Base-by-base conservation (phyloP, 2,329 filamentous ascomycete species). In the Ophiocordyceps camponoti-saundersi region DNA sequence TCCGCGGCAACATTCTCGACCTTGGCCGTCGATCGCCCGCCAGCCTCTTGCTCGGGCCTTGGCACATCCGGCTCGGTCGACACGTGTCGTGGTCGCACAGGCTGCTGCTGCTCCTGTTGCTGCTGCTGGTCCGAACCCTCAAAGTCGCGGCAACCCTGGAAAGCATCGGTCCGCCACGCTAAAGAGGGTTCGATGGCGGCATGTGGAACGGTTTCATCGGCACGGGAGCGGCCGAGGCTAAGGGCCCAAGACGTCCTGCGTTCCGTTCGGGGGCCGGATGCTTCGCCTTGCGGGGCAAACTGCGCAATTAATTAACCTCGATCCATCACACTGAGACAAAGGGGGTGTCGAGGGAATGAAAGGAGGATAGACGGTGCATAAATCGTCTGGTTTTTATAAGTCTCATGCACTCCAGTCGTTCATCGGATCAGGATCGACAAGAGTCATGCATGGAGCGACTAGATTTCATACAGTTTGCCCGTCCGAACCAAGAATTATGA, bases 161-260 rank as follows among this genome's bases (percentile, higher is more conserved):
- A n/a, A 34, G 32, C 13, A 34, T 15, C 13, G 7, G 13, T 13
- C 32, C 18, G 36, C n/a, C 18, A 40, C n/a, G 36, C n/a, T n/a
- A 29, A 46, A 50, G 51, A 46, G 53, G 50, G 44, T 55, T 51
- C 49, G 49, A 51, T 10, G 45, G 50, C 51, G 47, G 51, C 42
- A 45, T 51, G 57, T 50, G 54, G 40, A 47, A 50, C 50, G 40
- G 49, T 42, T 45, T 51, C 53, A 46, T 55, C 56, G 44, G 51
- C 52, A 48, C 54, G 55, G 47, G 63, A 58, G 52, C 58, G 62
- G 51, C 63, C 56, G 52, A 65, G 52, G 49, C 58, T 57, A 56
- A 70, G 50, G 44, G 63, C 64, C 69, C 68, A 72, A 22, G 69
- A 71, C 44, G 61, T 58, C 47, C 67, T 65, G 47, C 66, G 63